phyloP scores from a whole-genome alignment of 768 basidiomycete genomes.

The Amanita pallidorosea region DNA sequence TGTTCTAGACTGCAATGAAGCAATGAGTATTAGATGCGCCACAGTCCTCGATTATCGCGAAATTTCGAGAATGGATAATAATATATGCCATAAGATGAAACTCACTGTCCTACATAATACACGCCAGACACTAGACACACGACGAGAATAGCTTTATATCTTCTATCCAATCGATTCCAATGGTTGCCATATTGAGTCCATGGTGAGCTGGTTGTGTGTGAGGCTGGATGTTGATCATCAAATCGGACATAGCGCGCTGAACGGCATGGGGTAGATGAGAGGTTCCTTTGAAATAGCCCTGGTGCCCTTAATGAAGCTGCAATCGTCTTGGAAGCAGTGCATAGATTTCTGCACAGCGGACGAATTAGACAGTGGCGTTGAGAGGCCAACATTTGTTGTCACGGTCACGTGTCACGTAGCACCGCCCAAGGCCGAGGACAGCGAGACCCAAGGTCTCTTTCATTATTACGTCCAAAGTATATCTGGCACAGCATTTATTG shows the following conservation, averaged over 20 bases:
- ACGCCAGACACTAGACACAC: constrained; percentile 10
- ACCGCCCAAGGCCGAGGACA: no score
- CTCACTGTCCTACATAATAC: constrained; percentile 26
- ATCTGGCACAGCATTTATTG: no score
- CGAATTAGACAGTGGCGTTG: not conserved
- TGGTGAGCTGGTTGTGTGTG: not conserved
- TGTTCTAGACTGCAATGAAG: constrained; percentile 61
- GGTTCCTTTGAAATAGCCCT: not conserved
- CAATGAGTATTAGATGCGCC: not conserved
- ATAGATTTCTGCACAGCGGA: not conserved
- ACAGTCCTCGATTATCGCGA: not conserved
- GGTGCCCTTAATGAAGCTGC: not conserved
- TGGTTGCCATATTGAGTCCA: not conserved
- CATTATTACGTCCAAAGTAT: no score
- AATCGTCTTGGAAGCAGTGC: not conserved
- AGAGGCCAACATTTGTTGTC: no score
- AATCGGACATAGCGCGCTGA: constrained; percentile 4
- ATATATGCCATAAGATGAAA: not conserved
- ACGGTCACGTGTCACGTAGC: no score
- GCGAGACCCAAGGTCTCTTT: no score
- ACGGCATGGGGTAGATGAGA: not conserved
- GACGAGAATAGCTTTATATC: constrained; percentile 1
- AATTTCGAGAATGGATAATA: not conserved
- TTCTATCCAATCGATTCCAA: constrained; percentile 1
- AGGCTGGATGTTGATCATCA: not conserved